Evolutionary conservation across 331 rosid species (phyloP).

Genomic region (Erythrophleum ivorense): DNA sequence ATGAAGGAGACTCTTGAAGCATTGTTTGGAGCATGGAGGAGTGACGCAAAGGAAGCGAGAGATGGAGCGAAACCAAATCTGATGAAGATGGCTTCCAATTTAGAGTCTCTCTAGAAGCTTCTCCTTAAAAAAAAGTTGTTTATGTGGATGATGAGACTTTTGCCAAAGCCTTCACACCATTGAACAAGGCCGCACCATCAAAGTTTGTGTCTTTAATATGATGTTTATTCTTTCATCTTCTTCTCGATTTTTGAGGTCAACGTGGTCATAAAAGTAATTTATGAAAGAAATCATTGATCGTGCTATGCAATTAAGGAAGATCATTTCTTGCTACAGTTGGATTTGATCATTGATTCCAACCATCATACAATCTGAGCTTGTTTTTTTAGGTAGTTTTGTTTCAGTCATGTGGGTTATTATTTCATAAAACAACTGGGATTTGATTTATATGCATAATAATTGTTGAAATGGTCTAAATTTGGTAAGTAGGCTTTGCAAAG

Average conservation of each 20-base stretch:
- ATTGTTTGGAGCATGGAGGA: conserved; percentile 55
- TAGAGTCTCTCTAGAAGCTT: conserved; percentile 83
- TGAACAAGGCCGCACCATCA: conserved; percentile 88
- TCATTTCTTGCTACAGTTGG: background rate
- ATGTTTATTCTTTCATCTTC: background rate
- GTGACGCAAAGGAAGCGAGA: conserved; percentile 65
- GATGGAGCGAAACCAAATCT: conserved; percentile 97
- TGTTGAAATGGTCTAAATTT: background rate
- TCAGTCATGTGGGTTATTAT: background rate
- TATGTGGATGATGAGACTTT: conserved; percentile 90
- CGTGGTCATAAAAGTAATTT: background rate
- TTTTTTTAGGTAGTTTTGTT: background rate
- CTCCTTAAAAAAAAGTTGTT: conserved; percentile 77
- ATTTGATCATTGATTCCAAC: background rate
- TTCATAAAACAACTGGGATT: background rate
- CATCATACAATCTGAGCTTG: no score
- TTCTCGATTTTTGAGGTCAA: background rate
- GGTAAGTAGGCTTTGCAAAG: background rate
- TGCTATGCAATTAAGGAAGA: background rate
- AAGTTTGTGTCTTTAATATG: conserved; percentile 44
- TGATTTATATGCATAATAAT: background rate
- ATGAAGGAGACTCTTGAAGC: background rate
- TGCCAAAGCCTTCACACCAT: conserved; percentile 83
- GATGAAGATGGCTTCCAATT: conserved; percentile 78
- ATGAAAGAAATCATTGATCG: background rate